These are phyloP conservation scores for Orbilia javanica DNA, from an alignment of 2,329 filamentous ascomycete species.

Conservation along the genomic window DNA sequence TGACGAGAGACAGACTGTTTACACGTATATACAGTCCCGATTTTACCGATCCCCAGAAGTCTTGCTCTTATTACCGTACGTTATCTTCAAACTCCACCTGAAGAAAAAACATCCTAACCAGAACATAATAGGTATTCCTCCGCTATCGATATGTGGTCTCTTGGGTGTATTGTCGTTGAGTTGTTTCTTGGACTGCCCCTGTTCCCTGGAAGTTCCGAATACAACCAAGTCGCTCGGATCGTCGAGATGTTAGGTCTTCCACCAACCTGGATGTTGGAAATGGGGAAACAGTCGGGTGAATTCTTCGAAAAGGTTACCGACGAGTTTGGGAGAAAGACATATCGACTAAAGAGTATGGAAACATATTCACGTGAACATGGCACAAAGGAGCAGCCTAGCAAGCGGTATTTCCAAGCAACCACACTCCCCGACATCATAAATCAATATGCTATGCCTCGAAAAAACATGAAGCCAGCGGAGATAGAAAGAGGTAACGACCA, in stretches of 20 bases:
- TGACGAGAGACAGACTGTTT: slow-evolving; percentile 97
- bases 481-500: slow-evolving; percentile 84
- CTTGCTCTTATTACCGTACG: slow-evolving; percentile 83
- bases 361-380: slow-evolving; percentile 96
- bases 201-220: slow-evolving; percentile 97
- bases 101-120: background rate
- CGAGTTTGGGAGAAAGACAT: slow-evolving; percentile 90
- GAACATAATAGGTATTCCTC: slow-evolving; percentile 79
- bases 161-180: slow-evolving; percentile 98
- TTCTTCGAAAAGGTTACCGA: slow-evolving; percentile 95
- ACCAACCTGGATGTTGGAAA: slow-evolving; percentile 98
- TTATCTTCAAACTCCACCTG: slow-evolving; percentile 26
- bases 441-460: slow-evolving; percentile 96
- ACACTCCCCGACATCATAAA: slow-evolving; percentile 97
- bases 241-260: slow-evolving; percentile 98
- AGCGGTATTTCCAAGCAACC: slow-evolving; percentile 97
- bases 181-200: slow-evolving; percentile 93
- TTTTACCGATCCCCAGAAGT: slow-evolving; percentile 99
- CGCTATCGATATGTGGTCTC: slow-evolving; percentile 99
- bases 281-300: slow-evolving; percentile 96
- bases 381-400: slow-evolving; percentile 98
- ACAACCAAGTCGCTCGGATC: slow-evolving; percentile 97
- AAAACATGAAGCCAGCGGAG: slow-evolving; percentile 98
- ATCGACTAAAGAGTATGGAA: slow-evolving; percentile 95
- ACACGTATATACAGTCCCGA: slow-evolving; percentile 98